phyloP scores from a whole-genome alignment of 2,329 filamentous ascomycete genomes.

The Gnomoniopsis sp. region DNA sequence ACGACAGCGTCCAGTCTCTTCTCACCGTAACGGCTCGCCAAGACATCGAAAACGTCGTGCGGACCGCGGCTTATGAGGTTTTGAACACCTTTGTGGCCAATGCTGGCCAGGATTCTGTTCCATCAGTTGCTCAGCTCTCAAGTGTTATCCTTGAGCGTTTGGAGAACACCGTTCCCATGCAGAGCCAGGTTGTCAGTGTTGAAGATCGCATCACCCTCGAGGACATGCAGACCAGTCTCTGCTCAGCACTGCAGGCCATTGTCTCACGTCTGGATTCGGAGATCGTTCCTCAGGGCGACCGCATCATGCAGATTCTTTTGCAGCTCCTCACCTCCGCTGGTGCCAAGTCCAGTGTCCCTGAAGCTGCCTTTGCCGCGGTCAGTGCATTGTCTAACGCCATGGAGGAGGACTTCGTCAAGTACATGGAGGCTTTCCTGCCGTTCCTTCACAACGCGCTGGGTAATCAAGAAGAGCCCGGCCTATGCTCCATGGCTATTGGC shows the following conservation, averaged over 20 bases:
- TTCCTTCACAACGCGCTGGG: constrained; percentile 91
- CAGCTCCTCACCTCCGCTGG: constrained; percentile 75
- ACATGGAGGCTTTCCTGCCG: constrained; percentile 93
- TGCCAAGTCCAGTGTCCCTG: constrained; percentile 88
- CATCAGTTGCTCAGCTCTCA: constrained; percentile 75
- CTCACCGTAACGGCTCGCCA: constrained; percentile 79
- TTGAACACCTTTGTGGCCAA: constrained; percentile 93
- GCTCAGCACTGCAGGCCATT: constrained; percentile 87
- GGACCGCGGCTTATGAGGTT: constrained; percentile 95
- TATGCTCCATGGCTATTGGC: constrained; percentile 96
- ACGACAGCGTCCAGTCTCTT: constrained; percentile 82
- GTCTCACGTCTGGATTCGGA: constrained; percentile 89
- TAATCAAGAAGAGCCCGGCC: constrained; percentile 90
- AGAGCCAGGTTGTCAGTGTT: constrained; percentile 90
- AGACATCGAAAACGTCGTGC: constrained; percentile 82
- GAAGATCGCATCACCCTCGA: constrained; percentile 95
- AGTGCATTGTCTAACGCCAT: constrained; percentile 88
- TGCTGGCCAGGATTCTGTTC: constrained; percentile 80
- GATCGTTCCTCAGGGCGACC: constrained; percentile 83
- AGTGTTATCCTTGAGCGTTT: constrained; percentile 87
- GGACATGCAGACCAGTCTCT: constrained; percentile 95
- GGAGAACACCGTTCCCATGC: constrained; percentile 84
- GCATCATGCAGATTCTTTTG: constrained; percentile 87
- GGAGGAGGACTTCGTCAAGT: constrained; percentile 90
- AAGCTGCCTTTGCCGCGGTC: constrained; percentile 88